A percentile compares a stretch with the other conserved stretches of the same genome.
These are phyloP conservation scores for Nicotiana otophora DNA, from an alignment of 257 asterid species.

Conservation along the genomic window DNA sequence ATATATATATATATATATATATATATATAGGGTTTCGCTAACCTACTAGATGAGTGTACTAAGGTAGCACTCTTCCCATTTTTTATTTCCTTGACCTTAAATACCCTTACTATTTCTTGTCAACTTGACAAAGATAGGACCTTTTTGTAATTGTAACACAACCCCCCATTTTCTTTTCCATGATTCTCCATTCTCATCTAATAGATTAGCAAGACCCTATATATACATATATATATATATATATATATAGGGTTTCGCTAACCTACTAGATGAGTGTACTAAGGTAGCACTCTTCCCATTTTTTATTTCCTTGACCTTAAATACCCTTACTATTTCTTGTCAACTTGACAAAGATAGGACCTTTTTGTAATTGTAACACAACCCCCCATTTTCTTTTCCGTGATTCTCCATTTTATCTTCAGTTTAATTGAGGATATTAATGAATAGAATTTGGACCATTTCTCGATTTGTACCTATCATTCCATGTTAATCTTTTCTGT, in stretches of 20 bases:
- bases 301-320: neutral
- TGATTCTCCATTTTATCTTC: neutral
- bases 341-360: neutral
- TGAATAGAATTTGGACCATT: too few species aligned
- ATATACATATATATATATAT: neutral
- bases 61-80: neutral
- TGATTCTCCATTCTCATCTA: neutral
- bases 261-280: neutral
- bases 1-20: neutral
- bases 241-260: neutral
- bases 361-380: neutral
- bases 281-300: neutral
- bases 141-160: neutral
- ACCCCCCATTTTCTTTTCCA: neutral
- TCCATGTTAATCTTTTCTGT: too few species aligned
- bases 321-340: neutral
- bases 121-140: neutral
- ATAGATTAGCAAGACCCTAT: neutral
- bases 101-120: neutral
- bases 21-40: neutral
- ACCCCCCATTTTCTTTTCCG: neutral
- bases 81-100: neutral
- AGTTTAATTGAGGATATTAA: neutral
- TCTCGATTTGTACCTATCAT: too few species aligned
- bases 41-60: neutral